Evolutionary conservation across 2,329 filamentous ascomycete genomes (phyloP).

Genomic region (Botrytis deweyae): DNA sequence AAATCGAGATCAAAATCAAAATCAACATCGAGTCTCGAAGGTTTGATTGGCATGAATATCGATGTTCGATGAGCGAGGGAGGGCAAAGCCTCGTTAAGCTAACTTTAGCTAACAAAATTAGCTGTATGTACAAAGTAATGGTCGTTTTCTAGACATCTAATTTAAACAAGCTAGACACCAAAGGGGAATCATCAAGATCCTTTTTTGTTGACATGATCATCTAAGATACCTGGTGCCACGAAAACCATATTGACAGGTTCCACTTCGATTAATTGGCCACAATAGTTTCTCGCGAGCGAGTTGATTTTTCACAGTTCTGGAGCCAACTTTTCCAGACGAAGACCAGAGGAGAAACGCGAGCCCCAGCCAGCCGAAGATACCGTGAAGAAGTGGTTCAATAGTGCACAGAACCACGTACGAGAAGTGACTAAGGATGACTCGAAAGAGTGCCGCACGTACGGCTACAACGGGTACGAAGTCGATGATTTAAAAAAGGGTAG

Average conservation of each 20-base stretch:
- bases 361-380: background rate
- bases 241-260: slow-evolving; percentile 5
- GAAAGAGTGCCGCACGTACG: background rate
- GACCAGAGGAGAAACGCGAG: background rate
- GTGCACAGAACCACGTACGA: background rate
- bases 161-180: background rate
- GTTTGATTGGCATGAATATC: slow-evolving; percentile 4
- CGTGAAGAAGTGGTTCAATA: background rate
- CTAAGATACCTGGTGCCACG: slow-evolving; percentile 3
- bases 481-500: background rate
- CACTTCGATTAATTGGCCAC: background rate
- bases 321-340: background rate
- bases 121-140: background rate
- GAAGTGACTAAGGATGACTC: background rate
- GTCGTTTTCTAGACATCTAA: background rate
- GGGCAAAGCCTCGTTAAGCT: background rate
- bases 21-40: background rate
- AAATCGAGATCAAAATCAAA: background rate
- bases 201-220: slow-evolving; percentile 3
- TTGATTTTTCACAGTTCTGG: background rate
- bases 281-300: background rate
- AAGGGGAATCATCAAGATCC: background rate
- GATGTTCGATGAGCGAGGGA: background rate
- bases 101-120: background rate
- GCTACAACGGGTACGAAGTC: slow-evolving; percentile 2